phyloP scores from a whole-genome alignment of 805 yeast species.

The Lipomyces starkeyi region DNA sequence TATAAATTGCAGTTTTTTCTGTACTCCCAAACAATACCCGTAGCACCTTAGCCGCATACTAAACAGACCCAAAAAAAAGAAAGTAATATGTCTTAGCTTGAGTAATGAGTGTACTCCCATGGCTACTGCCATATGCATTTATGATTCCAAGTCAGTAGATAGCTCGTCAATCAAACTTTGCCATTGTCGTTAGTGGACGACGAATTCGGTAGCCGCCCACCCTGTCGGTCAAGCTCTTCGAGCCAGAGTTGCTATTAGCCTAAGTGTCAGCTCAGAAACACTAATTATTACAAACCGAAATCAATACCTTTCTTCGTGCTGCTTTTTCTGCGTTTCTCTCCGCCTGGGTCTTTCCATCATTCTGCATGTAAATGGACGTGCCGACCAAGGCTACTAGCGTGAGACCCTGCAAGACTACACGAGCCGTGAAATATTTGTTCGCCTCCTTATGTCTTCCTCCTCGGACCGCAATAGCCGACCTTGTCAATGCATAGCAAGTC shows the following conservation, averaged over 20 bases:
- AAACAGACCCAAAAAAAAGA: not conserved
- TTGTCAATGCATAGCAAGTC: constrained; percentile 54
- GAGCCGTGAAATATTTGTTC: constrained; percentile 79
- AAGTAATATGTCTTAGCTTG: not conserved
- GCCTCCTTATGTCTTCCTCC: constrained; percentile 71
- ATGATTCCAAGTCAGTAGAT: not conserved
- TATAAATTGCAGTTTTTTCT: not conserved
- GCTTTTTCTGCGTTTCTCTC: constrained; percentile 41
- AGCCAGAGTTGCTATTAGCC: constrained; percentile 72
- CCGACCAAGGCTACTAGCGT: constrained; percentile 76
- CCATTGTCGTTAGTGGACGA: not conserved
- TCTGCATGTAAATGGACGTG: constrained; percentile 70
- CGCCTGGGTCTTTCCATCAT: constrained; percentile 54
- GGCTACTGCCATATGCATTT: not conserved
- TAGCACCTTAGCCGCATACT: not conserved
- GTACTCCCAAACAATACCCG: not conserved
- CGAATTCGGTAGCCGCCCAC: not conserved
- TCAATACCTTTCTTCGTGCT: constrained; percentile 32
- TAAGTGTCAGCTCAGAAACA: not conserved
- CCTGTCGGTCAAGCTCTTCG: constrained; percentile 61
- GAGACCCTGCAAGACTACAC: constrained; percentile 79
- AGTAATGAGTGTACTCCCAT: not conserved
- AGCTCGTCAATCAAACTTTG: not conserved
- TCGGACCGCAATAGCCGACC: constrained; percentile 74
- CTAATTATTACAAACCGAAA: not conserved